Base-by-base conservation (phyloP, 2,329 filamentous ascomycete species). In the Didymella glomerata region DNA sequence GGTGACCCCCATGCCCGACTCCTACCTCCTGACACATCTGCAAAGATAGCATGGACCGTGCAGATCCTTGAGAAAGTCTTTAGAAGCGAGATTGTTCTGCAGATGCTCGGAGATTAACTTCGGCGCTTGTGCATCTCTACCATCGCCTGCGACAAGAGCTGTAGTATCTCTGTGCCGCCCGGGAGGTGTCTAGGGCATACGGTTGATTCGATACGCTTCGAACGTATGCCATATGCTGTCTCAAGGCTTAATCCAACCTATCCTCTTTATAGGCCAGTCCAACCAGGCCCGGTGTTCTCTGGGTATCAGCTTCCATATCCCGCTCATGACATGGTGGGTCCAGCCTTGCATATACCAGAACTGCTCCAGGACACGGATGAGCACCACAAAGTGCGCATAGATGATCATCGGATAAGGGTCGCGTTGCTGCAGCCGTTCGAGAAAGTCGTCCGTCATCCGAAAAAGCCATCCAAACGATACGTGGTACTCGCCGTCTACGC, bases 291-390 rank as follows among this genome's bases (percentile, higher is more conserved):
- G 60, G 50, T 73, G 50, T 53, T 71, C 71, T 25, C 46, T 56
- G 0, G 56, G 61, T 27, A 68, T 42, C 9, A 63, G 47, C 4
- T 63, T 62, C 48, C 57, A 71, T 18, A 73, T 73, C 1, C 69
- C 69, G 25, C 54, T 55, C 61, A 74, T 63, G 9, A 70, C 63
- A 55, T 74, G 71, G 18, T 63, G 48, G 7, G 71, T 73, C 70
- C 69, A 74, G 7, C 68, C 71, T 34, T 67, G 66, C 65, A 71
- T 69, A 40, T 71, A 74, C 71, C 71, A 74, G 40, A 74, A 71
- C 1, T 60, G 51, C 28, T 74, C 69, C 62, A 74, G 56, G 24
- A 67, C 68, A 6, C 61, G 57, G 48, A 74, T 64, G 20, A 74
- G 48, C 9, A 74, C 65, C 3, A 62, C 58, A 44, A 73, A 74